Evolutionary conservation across 1,284 basidiomycete species (phyloP), one percentile per base, ranked within the genome.

Genomic region (Irpex rosettiformis): DNA sequence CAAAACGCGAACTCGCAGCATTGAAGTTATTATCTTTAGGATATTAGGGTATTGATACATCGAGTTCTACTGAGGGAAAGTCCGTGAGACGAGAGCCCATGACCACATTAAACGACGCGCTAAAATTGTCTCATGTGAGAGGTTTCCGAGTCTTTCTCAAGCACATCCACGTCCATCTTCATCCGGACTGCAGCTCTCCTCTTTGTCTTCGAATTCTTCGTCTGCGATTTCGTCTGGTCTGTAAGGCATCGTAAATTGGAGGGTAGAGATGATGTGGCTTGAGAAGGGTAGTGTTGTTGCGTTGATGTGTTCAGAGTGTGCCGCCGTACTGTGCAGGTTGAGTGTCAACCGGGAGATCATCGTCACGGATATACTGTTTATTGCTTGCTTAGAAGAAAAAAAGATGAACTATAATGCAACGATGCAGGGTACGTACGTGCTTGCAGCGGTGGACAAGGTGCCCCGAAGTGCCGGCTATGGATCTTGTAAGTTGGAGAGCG

Each of bases 281-380:
- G 43, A 45, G 8, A 45, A 22, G 7, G 43, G 43, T 8, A 51
- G 22, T 25, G 62, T 58, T 16, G 63, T 58, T 54, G 61, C 60
- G 42, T 52, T 53, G 56, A 55, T 59, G 48, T 52, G 56, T 49
- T 53, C 45, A 52, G n/a, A 33, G 16, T 58, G 22, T 13, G 42
- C 40, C 6, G 54, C 52, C 6, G 57, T 18, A 25, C 52, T 30
- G 43, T 70, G 67, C 24, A 75, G 67, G 62, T 75, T 74, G 55
- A 75, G 69, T 66, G 75, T 72, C n/a, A 75, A 67, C 25, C 73
- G 70, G 27, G 73, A 73, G 66, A 74, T 70, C 69, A 75, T 66
- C 24, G 69, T 69, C n/a, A 74, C 65, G 11, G 74, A 72, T 16
- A 75, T 64, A 60, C 72, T 74, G 57, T 13, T 6, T 29, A 18